These are phyloP conservation scores for Colletotrichum caudatum DNA, from an alignment of 2,329 filamentous ascomycete species.

Conservation along the genomic window DNA sequence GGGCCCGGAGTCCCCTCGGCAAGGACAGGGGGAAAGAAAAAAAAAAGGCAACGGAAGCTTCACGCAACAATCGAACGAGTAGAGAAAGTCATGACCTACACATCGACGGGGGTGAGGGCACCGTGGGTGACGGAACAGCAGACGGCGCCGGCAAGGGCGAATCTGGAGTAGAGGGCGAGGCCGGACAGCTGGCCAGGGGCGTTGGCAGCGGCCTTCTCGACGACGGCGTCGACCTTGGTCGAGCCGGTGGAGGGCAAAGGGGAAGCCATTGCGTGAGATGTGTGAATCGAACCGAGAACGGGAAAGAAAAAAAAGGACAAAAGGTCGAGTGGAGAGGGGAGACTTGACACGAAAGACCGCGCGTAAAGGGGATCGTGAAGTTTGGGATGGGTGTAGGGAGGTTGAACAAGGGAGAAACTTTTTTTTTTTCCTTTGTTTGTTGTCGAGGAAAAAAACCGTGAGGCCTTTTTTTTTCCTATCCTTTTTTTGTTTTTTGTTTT, in stretches of 20 bases:
- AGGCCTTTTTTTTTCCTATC: constrained; percentile 42
- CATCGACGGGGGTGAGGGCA: constrained; percentile 96
- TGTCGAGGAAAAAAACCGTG: constrained; percentile 27
- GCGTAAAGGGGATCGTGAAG: constrained; percentile 40
- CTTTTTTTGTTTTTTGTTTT: constrained; percentile 36
- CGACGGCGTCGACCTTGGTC: constrained; percentile 59
- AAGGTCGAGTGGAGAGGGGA: constrained; percentile 52
- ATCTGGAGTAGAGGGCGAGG: constrained; percentile 88
- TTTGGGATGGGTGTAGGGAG: neutral
- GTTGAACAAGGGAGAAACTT: constrained; percentile 22
- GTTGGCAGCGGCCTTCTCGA: constrained; percentile 56
- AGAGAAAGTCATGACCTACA: constrained; percentile 75
- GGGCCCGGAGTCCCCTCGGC: constrained; percentile 8
- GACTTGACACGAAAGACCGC: constrained; percentile 40
- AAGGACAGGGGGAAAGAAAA: neutral
- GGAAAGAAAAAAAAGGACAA: constrained; percentile 40
- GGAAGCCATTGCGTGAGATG: constrained; percentile 57
- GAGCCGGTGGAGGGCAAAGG: constrained; percentile 53
- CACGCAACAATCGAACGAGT: neutral
- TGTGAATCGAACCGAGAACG: constrained; percentile 36
- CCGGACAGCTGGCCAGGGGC: constrained; percentile 60
- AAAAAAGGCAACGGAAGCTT: no score
- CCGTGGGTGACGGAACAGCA: constrained; percentile 99
- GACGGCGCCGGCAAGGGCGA: constrained; percentile 96
- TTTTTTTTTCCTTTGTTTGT: constrained; percentile 34